Percentiles rank a stretch among this genome's conserved stretches.
phyloP scores from a whole-genome alignment of 768 basidiomycete species.

The Lactarius evosmus region DNA sequence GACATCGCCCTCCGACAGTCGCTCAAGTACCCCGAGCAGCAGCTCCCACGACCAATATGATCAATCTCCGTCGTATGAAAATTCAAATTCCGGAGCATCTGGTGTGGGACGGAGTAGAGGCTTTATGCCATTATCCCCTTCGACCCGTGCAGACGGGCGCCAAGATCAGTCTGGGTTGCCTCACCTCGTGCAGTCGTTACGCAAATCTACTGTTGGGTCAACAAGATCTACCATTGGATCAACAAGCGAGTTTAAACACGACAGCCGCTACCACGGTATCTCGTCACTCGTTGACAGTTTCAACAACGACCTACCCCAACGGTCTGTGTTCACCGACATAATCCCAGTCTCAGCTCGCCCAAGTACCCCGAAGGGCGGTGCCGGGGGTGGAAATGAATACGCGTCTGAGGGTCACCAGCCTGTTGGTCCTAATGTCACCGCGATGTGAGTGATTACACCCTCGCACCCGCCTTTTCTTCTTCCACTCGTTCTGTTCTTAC shows the following conservation, averaged over 20 bases:
- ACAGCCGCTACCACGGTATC: neutral
- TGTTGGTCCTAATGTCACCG: neutral
- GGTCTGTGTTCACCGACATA: neutral
- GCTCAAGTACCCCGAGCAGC: slow-evolving; percentile 55
- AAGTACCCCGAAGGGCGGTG: neutral
- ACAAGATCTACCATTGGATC: neutral
- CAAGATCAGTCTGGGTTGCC: slow-evolving; percentile 48
- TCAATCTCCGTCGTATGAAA: slow-evolving; percentile 52
- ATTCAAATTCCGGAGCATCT: slow-evolving; percentile 50
- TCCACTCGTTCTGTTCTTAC: neutral
- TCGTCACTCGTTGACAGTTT: neutral
- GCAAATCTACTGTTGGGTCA: neutral
- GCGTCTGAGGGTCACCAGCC: neutral
- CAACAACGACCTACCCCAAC: neutral
- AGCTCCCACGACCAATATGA: slow-evolving; percentile 42
- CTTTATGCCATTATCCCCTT: slow-evolving; percentile 55
- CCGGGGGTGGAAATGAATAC: neutral
- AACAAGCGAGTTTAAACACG: neutral
- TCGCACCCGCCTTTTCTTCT: neutral
- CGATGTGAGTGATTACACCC: slow-evolving; percentile 20
- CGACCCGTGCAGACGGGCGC: slow-evolving; percentile 42
- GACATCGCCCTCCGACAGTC: slow-evolving; percentile 51
- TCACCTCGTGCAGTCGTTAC: slow-evolving; percentile 37
- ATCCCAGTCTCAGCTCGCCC: neutral
- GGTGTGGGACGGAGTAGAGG: slow-evolving; percentile 43